These are phyloP conservation scores for Wallacemonas sp. DNA, from an alignment of 208 protist species.

Conservation along the genomic window DNA sequence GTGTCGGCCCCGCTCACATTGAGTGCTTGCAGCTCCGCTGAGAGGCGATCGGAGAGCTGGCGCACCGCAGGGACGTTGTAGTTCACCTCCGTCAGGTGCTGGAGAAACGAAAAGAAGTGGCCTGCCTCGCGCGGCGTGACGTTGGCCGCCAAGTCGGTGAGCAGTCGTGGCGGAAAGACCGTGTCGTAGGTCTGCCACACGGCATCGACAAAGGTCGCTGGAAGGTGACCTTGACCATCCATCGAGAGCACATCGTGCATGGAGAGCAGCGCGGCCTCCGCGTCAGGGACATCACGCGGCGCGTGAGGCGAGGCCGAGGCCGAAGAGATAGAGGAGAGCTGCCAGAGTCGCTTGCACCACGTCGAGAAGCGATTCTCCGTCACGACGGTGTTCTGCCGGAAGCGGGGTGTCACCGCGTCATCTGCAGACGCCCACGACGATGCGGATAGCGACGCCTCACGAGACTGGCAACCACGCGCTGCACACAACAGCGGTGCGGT, in stretches of 20 bases:
- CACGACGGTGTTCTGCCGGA: conserved; percentile 1
- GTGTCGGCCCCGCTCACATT: neutral
- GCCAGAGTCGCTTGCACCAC: conserved; percentile 76
- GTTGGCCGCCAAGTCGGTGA: conserved; percentile 21
- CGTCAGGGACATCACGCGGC: conserved; percentile 4
- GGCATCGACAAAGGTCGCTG: conserved; percentile 49
- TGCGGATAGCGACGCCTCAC: no score
- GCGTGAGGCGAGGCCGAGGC: neutral
- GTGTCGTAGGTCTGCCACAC: conserved; percentile 70
- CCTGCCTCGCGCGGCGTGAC: conserved; percentile 20
- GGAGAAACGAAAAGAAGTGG: conserved; percentile 60
- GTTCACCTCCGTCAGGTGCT: conserved; percentile 52
- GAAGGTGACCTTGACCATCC: conserved; percentile 40
- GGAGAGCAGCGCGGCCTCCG: conserved; percentile 15
- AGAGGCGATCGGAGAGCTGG: conserved; percentile 19
- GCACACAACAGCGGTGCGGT: no score
- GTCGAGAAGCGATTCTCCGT: conserved; percentile 58
- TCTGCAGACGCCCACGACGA: no score
- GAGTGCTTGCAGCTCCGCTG: conserved; percentile 26
- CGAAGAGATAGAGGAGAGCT: conserved; percentile 17
- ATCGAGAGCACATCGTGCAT: conserved; percentile 37
- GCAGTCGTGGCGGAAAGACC: conserved; percentile 42
- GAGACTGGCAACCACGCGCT: no score
- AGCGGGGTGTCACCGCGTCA: no score
- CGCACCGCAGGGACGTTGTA: conserved; percentile 44